Evolutionary conservation across 495 filamentous ascomycete genomes (phyloP), one percentile per base, ranked within the genome.

Genomic region (Daldinia concentrica): DNA sequence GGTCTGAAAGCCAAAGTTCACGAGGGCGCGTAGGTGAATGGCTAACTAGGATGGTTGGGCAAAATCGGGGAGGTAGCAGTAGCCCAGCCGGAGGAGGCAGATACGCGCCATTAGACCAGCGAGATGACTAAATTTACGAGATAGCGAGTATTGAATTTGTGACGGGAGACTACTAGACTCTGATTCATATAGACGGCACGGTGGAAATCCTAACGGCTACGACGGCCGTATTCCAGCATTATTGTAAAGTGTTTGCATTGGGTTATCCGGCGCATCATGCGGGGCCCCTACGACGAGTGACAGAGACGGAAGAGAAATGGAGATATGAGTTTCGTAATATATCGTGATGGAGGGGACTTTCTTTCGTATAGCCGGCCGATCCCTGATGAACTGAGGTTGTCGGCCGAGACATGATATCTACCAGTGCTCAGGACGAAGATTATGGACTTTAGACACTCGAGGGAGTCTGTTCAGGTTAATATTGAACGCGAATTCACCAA

Each of bases 21-120:
- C 71, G 74, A 58, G 76, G 79, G 26, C 82, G 84, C 5, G 64
- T 85, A 45, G 82, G 82, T 14, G 84, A 85, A 3, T 86, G 82
- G 82, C 73, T 87, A 6, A 81, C 81, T 6, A 78, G 83, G 32
- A 79, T 87, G 60, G 78, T 85, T 39, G 78, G 80, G 2, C 76
- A 79, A 26, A 71, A 76, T 29, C 72, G 71, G 17, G 71, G 74
- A 32, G 45, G 65, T 3, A 78, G 76, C 51, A 70, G 73, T n/a
- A 75, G 78, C 39, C 76, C 76, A 27, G 74, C 74, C 37, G 62
- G 75, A 24, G 74, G 76, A 52, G 77, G 74, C 32, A 74, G 75
- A 68, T 85, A 85, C 68, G 77, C 79, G 27, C 78, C 80, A 24
- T 61, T 85, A 66, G 79, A 76, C 37, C 82, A 85, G 56, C 63